phyloP scores from a whole-genome alignment of 2,329 filamentous ascomycete species.

The Chalaropsis ovoidea region DNA sequence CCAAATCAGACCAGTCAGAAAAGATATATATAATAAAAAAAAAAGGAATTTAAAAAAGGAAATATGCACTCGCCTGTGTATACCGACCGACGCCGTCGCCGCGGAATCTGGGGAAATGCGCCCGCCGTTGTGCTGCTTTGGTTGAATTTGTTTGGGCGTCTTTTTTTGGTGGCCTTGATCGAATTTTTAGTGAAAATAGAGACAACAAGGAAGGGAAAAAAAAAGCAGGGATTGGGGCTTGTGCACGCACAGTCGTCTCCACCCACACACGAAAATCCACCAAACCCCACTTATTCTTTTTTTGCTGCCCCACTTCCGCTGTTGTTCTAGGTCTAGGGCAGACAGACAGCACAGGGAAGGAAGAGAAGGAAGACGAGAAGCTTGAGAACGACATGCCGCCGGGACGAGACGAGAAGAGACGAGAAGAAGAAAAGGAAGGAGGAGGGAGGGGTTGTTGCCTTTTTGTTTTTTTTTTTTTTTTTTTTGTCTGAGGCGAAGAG shows the following conservation, averaged over 20 bases:
- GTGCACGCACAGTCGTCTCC: conserved; percentile 7
- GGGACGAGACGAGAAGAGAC: not conserved
- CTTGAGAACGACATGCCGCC: too few species aligned
- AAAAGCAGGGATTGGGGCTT: conserved; percentile 1
- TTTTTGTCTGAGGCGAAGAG: too few species aligned
- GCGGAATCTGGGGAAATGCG: conserved; percentile 6
- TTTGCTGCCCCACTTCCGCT: not conserved
- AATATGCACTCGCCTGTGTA: not conserved
- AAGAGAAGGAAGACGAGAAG: not conserved
- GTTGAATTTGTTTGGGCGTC: not conserved
- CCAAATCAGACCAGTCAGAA: not conserved
- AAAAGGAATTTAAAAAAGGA: not conserved
- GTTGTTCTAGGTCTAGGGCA: not conserved
- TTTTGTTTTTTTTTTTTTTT: too few species aligned
- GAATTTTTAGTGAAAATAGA: not conserved
- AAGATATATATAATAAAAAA: not conserved
- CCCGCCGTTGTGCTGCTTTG: not conserved
- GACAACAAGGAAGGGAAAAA: not conserved
- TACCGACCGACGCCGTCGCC: not conserved
- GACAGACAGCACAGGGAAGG: not conserved
- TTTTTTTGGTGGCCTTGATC: not conserved
- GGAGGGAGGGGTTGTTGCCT: too few species aligned
- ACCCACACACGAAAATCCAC: conserved; percentile 11
- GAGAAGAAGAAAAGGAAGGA: not conserved
- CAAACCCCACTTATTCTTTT: not conserved